A percentile compares a stretch with the other conserved stretches of the same genome.
phyloP scores from a whole-genome alignment of 805 yeast species.

The Priceomyces carsonii region DNA sequence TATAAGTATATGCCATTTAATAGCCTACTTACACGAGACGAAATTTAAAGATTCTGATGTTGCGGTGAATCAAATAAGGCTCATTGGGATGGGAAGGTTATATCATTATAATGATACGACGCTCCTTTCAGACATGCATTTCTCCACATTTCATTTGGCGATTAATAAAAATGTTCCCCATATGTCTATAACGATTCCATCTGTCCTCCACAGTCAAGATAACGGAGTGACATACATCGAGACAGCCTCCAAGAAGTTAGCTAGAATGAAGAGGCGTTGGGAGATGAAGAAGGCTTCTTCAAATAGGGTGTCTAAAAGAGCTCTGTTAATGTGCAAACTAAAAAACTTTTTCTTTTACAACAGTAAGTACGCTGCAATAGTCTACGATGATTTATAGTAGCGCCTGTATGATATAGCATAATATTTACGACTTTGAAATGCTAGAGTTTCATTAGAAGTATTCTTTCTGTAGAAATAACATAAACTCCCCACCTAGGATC shows the following conservation, averaged over 20 bases:
- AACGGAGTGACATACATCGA: slow-evolving; percentile 11
- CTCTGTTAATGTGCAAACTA: slow-evolving; percentile 1
- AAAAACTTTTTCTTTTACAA: slow-evolving; percentile 4
- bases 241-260: slow-evolving; percentile 6
- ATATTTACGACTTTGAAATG: neutral
- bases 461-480: neutral
- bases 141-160: slow-evolving; percentile 6
- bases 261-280: slow-evolving; percentile 6
- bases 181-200: slow-evolving; percentile 5
- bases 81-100: slow-evolving; percentile 20
- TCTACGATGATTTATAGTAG: slow-evolving; percentile 3
- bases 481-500: neutral
- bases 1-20: slow-evolving; percentile 19
- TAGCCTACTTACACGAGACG: slow-evolving; percentile 16
- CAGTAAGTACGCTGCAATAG: slow-evolving; percentile 1
- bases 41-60: slow-evolving; percentile 10
- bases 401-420: neutral
- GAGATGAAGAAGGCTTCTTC: no score
- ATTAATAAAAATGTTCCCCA: slow-evolving; percentile 5
- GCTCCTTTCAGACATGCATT: slow-evolving; percentile 2
- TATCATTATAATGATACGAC: slow-evolving; percentile 8
- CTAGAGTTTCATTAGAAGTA: neutral
- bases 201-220: slow-evolving; percentile 1
- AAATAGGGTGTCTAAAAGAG: neutral
- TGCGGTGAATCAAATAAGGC: slow-evolving; percentile 17